phyloP scores from a whole-genome alignment of 2,329 filamentous ascomycete genomes.

The Pseudogymnoascus sp. region DNA sequence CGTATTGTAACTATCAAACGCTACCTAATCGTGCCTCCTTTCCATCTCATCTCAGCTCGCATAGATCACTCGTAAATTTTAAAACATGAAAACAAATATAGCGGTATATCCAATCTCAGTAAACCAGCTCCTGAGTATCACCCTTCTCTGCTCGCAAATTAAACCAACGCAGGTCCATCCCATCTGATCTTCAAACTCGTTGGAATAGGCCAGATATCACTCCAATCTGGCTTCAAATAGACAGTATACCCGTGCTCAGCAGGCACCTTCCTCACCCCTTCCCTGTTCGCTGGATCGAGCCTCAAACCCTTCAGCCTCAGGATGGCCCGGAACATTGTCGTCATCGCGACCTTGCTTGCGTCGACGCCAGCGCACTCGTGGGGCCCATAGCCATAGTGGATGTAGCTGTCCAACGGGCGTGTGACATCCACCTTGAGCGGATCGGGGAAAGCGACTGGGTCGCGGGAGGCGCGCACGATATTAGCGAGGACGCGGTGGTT shows the following conservation, averaged over 20 bases:
- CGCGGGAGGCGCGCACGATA: constrained; percentile 50
- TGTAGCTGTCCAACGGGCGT: constrained; percentile 57
- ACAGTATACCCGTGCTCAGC: constrained; percentile 25
- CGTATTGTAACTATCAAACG: neutral
- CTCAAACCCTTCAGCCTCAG: constrained; percentile 22
- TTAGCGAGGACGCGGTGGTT: constrained; percentile 48
- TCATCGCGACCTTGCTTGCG: constrained; percentile 54
- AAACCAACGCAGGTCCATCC: constrained; percentile 18
- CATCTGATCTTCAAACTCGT: constrained; percentile 27
- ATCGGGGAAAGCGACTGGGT: constrained; percentile 53
- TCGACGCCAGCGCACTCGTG: constrained; percentile 57
- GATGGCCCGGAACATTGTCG: constrained; percentile 32
- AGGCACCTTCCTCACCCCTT: constrained; percentile 19
- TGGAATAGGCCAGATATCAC: constrained; percentile 46
- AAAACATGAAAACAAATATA: neutral
- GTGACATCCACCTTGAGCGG: constrained; percentile 55
- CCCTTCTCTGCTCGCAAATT: neutral
- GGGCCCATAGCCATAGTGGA: constrained; percentile 57
- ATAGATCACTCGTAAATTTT: neutral
- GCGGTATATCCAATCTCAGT: neutral
- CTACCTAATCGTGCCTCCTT: neutral
- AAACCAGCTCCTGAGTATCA: neutral
- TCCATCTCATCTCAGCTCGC: neutral
- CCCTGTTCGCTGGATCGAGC: neutral
- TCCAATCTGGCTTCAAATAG: constrained; percentile 63